These are phyloP conservation scores for Starmerella apis DNA, from an alignment of 805 yeast genomes.

Conservation along the genomic window DNA sequence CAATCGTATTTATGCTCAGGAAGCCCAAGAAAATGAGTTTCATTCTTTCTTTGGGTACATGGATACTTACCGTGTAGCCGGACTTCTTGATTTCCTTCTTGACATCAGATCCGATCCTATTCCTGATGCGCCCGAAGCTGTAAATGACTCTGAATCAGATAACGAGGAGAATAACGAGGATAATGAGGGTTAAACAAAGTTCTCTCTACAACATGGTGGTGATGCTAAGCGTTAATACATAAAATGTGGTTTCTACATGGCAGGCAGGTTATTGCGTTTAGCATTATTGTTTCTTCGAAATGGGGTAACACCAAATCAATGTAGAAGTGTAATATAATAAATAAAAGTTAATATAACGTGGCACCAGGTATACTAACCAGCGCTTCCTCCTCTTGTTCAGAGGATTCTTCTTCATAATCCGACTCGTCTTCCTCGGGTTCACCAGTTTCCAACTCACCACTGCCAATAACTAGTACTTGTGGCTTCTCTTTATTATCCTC, in stretches of 20 bases:
- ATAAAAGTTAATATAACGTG: not conserved
- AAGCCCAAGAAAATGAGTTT: conserved; percentile 74
- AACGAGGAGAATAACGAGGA: conserved; percentile 20
- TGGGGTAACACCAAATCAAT: no score
- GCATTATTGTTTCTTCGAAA: no score
- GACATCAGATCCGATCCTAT: conserved; percentile 25
- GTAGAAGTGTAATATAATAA: not conserved
- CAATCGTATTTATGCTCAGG: conserved; percentile 86
- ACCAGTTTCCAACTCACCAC: conserved; percentile 23
- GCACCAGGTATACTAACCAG: not conserved
- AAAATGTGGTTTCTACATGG: no score
- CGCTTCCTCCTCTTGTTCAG: conserved; percentile 13
- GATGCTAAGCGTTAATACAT: no score
- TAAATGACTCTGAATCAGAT: conserved; percentile 31
- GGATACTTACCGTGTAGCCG: conserved; percentile 65
- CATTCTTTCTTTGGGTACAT: conserved; percentile 85
- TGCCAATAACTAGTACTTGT: conserved; percentile 22
- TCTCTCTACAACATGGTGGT: no score
- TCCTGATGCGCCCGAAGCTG: conserved; percentile 18
- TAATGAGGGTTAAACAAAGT: not conserved
- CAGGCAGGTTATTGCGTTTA: no score
- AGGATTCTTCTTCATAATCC: conserved; percentile 6
- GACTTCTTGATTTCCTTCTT: conserved; percentile 46
- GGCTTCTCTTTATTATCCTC: conserved; percentile 28
- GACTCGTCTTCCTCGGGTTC: conserved; percentile 15